Evolutionary conservation across 1,284 basidiomycete species (phyloP).

Genomic region (Marasmius oreades): DNA sequence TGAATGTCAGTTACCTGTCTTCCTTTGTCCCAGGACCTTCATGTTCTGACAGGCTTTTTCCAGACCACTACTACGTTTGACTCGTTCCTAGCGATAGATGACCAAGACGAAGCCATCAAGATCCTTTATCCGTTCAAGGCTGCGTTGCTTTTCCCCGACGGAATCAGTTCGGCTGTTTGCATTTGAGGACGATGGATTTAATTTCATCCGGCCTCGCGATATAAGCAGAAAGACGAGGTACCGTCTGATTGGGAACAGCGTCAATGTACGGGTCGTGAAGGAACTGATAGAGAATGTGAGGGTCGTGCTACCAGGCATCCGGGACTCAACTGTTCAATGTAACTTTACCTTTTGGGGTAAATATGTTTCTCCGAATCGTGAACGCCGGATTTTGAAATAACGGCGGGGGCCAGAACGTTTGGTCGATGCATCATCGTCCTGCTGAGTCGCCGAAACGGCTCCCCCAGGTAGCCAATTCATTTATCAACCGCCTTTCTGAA

Average conservation of each 20-base stretch:
- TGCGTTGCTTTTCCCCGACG: conserved; percentile 70
- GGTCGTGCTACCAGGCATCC: too few species aligned
- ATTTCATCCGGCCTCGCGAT: conserved; percentile 56
- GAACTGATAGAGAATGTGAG: conserved; percentile 44
- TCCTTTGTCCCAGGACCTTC: conserved; percentile 1
- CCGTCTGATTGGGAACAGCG: conserved; percentile 73
- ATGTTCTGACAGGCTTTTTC: background rate
- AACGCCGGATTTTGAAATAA: conserved; percentile 24
- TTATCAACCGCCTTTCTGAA: conserved; percentile 49
- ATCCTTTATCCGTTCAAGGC: conserved; percentile 50
- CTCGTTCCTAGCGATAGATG: conserved; percentile 44
- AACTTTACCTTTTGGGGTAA: too few species aligned
- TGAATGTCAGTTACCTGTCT: conserved; percentile 49
- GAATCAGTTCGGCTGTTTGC: conserved; percentile 69
- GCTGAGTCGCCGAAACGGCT: conserved; percentile 24
- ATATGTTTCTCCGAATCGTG: too few species aligned
- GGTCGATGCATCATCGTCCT: conserved; percentile 61
- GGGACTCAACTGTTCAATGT: too few species aligned
- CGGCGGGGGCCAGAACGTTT: conserved; percentile 27
- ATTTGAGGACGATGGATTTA: conserved; percentile 32
- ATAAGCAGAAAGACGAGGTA: conserved; percentile 67
- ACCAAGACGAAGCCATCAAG: conserved; percentile 42
- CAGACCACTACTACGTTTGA: conserved; percentile 65
- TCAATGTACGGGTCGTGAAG: conserved; percentile 68
- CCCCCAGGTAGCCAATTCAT: conserved; percentile 45